Percentiles rank a stretch among this genome's conserved stretches.
Conservation (phyloP, 2,329 filamentous ascomycete species). For the Amylocarpus encephaloides region DNA sequence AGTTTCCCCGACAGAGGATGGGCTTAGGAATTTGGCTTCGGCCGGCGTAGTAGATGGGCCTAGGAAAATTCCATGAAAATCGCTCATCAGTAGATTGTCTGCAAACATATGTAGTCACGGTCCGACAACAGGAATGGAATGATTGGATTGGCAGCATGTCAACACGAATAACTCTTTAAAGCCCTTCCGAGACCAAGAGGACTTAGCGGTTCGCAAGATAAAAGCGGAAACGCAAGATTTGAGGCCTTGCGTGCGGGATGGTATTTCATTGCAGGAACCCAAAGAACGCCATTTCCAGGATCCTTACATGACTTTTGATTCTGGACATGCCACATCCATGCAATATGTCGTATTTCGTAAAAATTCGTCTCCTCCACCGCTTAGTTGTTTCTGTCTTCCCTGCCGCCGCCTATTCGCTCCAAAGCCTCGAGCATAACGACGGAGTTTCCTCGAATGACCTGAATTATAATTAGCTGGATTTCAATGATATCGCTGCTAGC, state of each 20-base stretch:
- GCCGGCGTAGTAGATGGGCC: neutral
- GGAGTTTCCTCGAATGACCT: constrained; percentile 96
- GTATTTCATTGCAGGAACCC: constrained; percentile 15
- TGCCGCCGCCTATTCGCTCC: constrained; percentile 58
- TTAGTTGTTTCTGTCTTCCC: constrained; percentile 34
- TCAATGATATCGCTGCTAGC: neutral
- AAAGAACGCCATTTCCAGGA: constrained; percentile 3
- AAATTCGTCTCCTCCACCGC: neutral
- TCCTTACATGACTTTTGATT: constrained; percentile 6
- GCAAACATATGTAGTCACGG: too few relatives aligned
- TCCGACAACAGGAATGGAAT: too few relatives aligned
- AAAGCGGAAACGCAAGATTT: neutral
- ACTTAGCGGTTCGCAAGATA: neutral
- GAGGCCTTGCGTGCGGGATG: constrained; percentile 9
- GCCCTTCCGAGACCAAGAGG: too few relatives aligned
- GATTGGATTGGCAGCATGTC: too few relatives aligned
- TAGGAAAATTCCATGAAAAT: too few relatives aligned
- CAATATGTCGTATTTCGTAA: neutral
- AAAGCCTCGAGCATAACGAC: constrained; percentile 94
- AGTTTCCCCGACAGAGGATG: neutral
- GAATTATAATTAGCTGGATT: constrained; percentile 12
- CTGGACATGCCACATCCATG: neutral
- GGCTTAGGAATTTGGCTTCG: neutral
- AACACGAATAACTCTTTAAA: too few relatives aligned
- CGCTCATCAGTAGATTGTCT: too few relatives aligned